phyloP scores from a whole-genome alignment of 805 yeast genomes.

The Suhomyces xylopsoci region DNA sequence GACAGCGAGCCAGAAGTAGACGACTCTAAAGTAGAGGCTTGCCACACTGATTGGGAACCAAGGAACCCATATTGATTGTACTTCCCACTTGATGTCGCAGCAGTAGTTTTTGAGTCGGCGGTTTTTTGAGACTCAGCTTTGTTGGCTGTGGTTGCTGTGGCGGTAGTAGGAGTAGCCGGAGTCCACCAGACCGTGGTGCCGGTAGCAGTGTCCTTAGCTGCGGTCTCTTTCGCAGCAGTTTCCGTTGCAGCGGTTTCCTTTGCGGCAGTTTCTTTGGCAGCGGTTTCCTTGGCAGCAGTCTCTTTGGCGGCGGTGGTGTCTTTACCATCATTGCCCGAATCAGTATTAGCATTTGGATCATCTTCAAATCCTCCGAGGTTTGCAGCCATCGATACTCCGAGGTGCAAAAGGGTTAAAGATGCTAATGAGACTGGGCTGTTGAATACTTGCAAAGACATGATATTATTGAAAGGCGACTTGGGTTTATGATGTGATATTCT shows the following conservation, averaged over 20 bases:
- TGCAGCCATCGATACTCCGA: conserved; percentile 7
- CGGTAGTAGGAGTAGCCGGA: conserved; percentile 4
- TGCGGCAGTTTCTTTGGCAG: neutral
- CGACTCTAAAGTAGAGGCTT: conserved; percentile 5
- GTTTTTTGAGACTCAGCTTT: conserved; percentile 8
- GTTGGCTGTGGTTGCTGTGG: conserved; percentile 7
- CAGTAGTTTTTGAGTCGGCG: conserved; percentile 8
- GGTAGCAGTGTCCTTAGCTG: conserved; percentile 6
- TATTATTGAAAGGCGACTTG: neutral
- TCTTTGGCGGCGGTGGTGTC: neutral
- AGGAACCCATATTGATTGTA: conserved; percentile 44
- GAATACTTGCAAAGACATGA: conserved; percentile 15
- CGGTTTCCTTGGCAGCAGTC: conserved; percentile 3
- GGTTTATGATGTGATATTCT: neutral
- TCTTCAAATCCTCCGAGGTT: conserved; percentile 12
- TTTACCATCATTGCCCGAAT: conserved; percentile 1
- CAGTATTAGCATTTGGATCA: conserved; percentile 5
- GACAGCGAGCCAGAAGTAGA: conserved; percentile 6
- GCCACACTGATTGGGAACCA: conserved; percentile 38
- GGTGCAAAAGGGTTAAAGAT: conserved; percentile 3
- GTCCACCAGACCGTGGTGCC: conserved; percentile 7
- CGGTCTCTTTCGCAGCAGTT: conserved; percentile 2
- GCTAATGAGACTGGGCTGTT: conserved; percentile 4
- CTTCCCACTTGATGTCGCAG: conserved; percentile 14
- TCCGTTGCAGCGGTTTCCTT: conserved; percentile 4